Base-by-base conservation (phyloP, 495 filamentous ascomycete genomes). In the Xylaria castorea region DNA sequence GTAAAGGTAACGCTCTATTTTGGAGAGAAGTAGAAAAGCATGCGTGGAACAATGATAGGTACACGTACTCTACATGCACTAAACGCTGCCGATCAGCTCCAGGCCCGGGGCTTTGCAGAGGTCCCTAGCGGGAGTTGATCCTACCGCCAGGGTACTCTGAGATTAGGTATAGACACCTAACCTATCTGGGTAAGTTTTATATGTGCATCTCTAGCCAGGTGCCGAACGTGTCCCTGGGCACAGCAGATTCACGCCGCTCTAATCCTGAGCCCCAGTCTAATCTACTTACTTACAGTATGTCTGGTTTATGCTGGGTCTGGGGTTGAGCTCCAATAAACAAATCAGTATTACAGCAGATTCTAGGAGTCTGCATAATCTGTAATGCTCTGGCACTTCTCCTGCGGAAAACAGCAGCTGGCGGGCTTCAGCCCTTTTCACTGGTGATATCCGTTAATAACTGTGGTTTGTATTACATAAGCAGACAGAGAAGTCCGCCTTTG, bases 101-200 rank as follows among this genome's bases (percentile, higher is more conserved):
- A 51, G 63, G 63, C 30, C 40, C 30, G 18, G 36, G 66, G 50
- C 14, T 57, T 30, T 42, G 14, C 65, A 55, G 48, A 48, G 64
- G 30, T 32, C 48, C 34, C 9, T 57, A 32, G 65, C 65, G 65
- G 63, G 65, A 51, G 65, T 38, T 48, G 65, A 67, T 67, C 64
- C 61, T 46, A 30, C 38, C 34, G n/a, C 7, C 34, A 38, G 58
- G 32, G 58, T 38, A 22, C 20, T 61, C 61, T 44, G 36, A 64
- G 61, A 42, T 44, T 61, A 38, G 34, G 7, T 61, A 61, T 20
- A 9, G 14, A 14, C 22, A 20, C 20, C 34, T 61, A 61, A 38
- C 58, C 58, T 61, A 38, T 8, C 58, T 61, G 8, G 58, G 34
- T 1, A n/a, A 61, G 18, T 61, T 38, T 38, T 9, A 32, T 61